Conservation (phyloP, 2,329 filamentous ascomycete species). For the Acephala macrosclerotiorum region DNA sequence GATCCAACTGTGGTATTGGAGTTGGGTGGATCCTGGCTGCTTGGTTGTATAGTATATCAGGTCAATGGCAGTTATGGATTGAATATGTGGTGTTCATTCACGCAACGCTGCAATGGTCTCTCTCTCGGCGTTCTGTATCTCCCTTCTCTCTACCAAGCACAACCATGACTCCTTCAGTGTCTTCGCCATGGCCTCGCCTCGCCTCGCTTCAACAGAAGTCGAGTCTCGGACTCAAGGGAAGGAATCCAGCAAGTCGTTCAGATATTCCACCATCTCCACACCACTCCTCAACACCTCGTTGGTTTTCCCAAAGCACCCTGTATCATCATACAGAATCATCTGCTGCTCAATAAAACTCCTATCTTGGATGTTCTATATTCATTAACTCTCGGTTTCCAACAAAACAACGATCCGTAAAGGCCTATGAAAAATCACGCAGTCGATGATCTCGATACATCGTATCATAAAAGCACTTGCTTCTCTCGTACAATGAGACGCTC, state of each 20-base stretch:
- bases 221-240: slow-evolving; percentile 29
- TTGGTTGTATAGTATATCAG: not conserved
- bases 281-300: slow-evolving; percentile 43
- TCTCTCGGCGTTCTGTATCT: not conserved
- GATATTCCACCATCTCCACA: slow-evolving; percentile 45
- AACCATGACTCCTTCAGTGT: too few species aligned
- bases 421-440: not conserved
- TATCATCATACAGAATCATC: slow-evolving; percentile 37
- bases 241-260: slow-evolving; percentile 45
- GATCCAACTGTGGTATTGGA: not conserved
- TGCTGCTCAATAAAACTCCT: slow-evolving; percentile 45
- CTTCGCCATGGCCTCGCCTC: too few species aligned
- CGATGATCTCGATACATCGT: too few species aligned
- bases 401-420: too few species aligned
- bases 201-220: too few species aligned
- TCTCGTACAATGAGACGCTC: too few species aligned
- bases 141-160: not conserved
- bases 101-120: not conserved
- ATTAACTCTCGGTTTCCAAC: not conserved
- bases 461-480: too few species aligned
- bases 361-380: slow-evolving; percentile 41
- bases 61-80: not conserved
- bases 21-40: not conserved
- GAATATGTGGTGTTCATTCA: not conserved
- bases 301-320: slow-evolving; percentile 41